Percentiles rank a stretch among this genome's conserved stretches.
These are phyloP conservation scores for Hyphopichia khmerensis DNA, from an alignment of 1,139 yeast species.

Conservation along the genomic window DNA sequence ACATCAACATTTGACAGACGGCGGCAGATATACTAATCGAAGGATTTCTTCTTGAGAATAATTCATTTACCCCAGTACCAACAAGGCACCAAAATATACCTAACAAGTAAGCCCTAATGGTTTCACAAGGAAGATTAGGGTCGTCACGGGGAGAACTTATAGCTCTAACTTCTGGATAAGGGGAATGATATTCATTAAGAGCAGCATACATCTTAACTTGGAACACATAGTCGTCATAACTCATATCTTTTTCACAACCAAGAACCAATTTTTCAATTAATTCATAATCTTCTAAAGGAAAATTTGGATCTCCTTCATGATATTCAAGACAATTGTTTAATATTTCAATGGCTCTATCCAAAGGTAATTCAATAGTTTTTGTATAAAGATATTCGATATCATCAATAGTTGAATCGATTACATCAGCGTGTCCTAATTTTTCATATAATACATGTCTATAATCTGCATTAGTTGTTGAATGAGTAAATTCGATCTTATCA, in stretches of 20 bases:
- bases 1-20: conserved; percentile 25
- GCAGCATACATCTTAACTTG: conserved; percentile 34
- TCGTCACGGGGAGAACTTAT: conserved; percentile 55
- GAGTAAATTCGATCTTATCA: background rate
- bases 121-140: conserved; percentile 48
- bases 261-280: conserved; percentile 6
- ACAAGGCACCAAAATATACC: conserved; percentile 52
- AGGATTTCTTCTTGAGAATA: conserved; percentile 11
- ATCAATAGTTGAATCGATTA: conserved; percentile 3
- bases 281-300: conserved; percentile 15
- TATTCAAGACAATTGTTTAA: conserved; percentile 16
- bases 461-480: background rate
- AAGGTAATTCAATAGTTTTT: conserved; percentile 16
- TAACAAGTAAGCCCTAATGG: conserved; percentile 51
- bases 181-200: conserved; percentile 50
- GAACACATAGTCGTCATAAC: conserved; percentile 17
- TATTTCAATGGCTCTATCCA: conserved; percentile 17
- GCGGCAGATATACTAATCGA: conserved; percentile 10
- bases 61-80: conserved; percentile 11
- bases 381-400: conserved; percentile 8
- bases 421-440: conserved; percentile 8
- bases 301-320: conserved; percentile 23
- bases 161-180: conserved; percentile 65
- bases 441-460: conserved; percentile 6
- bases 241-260: background rate